Percentiles rank a stretch among this genome's conserved stretches.
Evolutionary conservation across 1,284 basidiomycete genomes (phyloP).

Genomic region (Ceratobasidium sp.): DNA sequence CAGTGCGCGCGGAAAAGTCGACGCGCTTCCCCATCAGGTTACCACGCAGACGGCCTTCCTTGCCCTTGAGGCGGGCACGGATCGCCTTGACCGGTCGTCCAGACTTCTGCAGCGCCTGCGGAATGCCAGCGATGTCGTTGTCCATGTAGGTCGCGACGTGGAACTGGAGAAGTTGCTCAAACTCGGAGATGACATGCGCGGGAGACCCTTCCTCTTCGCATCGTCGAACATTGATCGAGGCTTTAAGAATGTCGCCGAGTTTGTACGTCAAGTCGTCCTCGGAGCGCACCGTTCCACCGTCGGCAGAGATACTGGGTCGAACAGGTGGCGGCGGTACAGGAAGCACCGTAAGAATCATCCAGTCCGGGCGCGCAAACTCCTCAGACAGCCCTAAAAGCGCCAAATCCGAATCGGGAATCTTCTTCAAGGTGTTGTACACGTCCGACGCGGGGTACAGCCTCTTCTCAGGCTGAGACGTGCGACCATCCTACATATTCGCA

Average conservation of each 20-base stretch:
- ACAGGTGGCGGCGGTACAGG: conserved; percentile 99
- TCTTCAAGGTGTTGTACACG: conserved; percentile 91
- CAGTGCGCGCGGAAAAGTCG: conserved; percentile 98
- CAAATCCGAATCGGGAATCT: conserved; percentile 93
- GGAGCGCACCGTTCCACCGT: conserved; percentile 94
- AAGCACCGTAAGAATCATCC: conserved; percentile 99
- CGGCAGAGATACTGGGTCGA: conserved; percentile 95
- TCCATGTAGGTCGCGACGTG: conserved; percentile 99
- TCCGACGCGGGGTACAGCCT: conserved; percentile 88
- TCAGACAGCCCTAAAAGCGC: conserved; percentile 92
- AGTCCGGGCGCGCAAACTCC: conserved; percentile 96
- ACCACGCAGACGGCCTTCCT: conserved; percentile 97
- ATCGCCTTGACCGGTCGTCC: conserved; percentile 99
- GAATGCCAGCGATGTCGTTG: conserved; percentile 98
- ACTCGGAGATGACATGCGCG: conserved; percentile 94
- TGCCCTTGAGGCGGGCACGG: conserved; percentile 97
- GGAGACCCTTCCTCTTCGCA: conserved; percentile 98
- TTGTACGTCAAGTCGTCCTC: conserved; percentile 99
- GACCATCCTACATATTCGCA: conserved; percentile 69
- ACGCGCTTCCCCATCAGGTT: conserved; percentile 99
- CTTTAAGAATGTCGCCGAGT: conserved; percentile 96
- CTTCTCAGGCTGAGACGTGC: conserved; percentile 90
- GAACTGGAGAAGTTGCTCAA: conserved; percentile 97
- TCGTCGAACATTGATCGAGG: conserved; percentile 89
- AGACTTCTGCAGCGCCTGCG: conserved; percentile 97